These are phyloP conservation scores for Clonostachys byssicola DNA, from an alignment of 2,329 filamentous ascomycete species.

Conservation along the genomic window DNA sequence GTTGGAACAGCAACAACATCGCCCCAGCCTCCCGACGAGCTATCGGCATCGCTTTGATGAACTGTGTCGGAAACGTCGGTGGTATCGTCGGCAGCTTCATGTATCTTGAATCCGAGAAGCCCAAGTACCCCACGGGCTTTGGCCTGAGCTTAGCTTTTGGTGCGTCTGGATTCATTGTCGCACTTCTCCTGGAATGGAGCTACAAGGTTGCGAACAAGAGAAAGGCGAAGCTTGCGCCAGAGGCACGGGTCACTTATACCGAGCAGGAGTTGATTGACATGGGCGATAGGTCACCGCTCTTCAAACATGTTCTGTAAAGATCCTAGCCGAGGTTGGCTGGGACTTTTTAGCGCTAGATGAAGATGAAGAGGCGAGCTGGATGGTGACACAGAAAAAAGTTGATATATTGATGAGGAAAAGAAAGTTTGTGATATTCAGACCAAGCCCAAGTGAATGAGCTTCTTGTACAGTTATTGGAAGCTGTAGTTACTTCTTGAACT, in stretches of 20 bases:
- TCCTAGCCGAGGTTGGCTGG: no score
- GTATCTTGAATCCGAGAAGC: conserved; percentile 11
- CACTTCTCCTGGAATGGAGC: conserved; percentile 14
- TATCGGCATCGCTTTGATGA: conserved; percentile 7
- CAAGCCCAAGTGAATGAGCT: no score
- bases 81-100: conserved; percentile 9
- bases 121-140: conserved; percentile 20
- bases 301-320: conserved; percentile 3
- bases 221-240: conserved; percentile 10
- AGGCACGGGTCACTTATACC: conserved; percentile 1
- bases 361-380: no score
- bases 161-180: conserved; percentile 11
- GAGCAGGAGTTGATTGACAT: neutral
- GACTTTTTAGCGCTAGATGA: no score
- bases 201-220: conserved; percentile 12
- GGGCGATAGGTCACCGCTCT: conserved; percentile 1
- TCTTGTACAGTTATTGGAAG: no score
- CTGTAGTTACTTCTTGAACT: no score
- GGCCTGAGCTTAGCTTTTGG: conserved; percentile 19
- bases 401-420: no score
- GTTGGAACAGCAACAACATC: conserved; percentile 7
- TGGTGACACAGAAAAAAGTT: no score
- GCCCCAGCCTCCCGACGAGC: conserved; percentile 6
- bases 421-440: no score
- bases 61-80: conserved; percentile 5